Evolutionary conservation across 257 asterid genomes (phyloP).

Genomic region (Solanum pennellii): DNA sequence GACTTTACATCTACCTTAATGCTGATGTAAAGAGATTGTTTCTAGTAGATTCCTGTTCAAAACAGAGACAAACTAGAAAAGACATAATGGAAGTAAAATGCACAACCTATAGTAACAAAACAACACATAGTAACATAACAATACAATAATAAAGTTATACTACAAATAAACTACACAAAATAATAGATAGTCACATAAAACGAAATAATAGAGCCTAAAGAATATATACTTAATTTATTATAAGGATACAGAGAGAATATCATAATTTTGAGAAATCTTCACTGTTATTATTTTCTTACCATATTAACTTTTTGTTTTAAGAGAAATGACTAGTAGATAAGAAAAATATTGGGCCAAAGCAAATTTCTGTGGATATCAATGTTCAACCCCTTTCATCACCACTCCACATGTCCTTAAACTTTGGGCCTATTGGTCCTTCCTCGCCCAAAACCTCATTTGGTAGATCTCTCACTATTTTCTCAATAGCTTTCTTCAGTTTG

Average conservation of each 20-base stretch:
- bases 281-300: not conserved
- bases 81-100: not conserved
- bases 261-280: not conserved
- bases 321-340: not conserved
- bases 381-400: conserved; percentile 16
- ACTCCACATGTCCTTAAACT: conserved; percentile 19
- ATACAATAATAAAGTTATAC: not conserved
- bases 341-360: not conserved
- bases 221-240: not conserved
- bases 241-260: not conserved
- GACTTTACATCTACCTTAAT: not conserved
- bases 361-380: not conserved
- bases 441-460: conserved; percentile 21
- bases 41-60: not conserved
- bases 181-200: not conserved
- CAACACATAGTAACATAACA: not conserved
- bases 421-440: conserved; percentile 27
- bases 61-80: not conserved
- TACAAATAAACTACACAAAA: too few species aligned
- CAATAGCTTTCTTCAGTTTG: not conserved
- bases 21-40: not conserved
- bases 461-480: conserved; percentile 1
- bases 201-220: not conserved
- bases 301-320: not conserved
- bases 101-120: not conserved